Evolutionary conservation across 2,329 filamentous ascomycete genomes (phyloP).

Genomic region (Nemania sp.): DNA sequence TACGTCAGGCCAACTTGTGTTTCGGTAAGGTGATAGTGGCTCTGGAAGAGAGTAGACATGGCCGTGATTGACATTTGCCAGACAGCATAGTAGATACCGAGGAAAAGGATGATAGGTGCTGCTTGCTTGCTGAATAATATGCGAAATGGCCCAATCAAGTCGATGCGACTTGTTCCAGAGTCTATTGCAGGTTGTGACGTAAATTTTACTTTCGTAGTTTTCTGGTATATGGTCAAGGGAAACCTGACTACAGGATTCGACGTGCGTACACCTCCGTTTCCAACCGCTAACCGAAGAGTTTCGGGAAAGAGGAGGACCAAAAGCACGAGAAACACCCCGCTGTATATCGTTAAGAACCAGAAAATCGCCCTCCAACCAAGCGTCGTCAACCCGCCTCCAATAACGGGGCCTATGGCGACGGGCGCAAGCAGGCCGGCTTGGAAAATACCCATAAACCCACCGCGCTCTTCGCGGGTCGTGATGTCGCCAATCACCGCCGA

Average conservation of each 20-base stretch:
- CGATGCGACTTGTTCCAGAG: constrained; percentile 42
- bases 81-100: constrained; percentile 55
- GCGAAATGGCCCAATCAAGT: constrained; percentile 49
- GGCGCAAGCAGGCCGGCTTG: constrained; percentile 43
- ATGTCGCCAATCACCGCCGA: constrained; percentile 61
- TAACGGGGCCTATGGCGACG: constrained; percentile 49
- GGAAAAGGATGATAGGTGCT: constrained; percentile 49
- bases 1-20: constrained; percentile 55
- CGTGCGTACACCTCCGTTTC: constrained; percentile 42
- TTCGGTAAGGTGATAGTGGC: constrained; percentile 47
- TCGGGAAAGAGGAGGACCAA: constrained; percentile 51
- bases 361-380: constrained; percentile 59
- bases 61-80: constrained; percentile 60
- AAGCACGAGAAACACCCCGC: constrained; percentile 43
- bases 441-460: constrained; percentile 55
- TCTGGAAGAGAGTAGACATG: constrained; percentile 53
- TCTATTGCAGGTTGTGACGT: constrained; percentile 14
- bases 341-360: constrained; percentile 55
- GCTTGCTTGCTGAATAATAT: constrained; percentile 52
- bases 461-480: constrained; percentile 58
- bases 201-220: constrained; percentile 34
- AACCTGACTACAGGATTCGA: constrained; percentile 31
- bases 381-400: constrained; percentile 55
- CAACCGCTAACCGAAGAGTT: constrained; percentile 48
- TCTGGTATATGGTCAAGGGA: constrained; percentile 42